Evolutionary conservation across 257 asterid genomes (phyloP), one percentile per base, ranked within the genome.

Genomic region (Gentiana dahurica): DNA sequence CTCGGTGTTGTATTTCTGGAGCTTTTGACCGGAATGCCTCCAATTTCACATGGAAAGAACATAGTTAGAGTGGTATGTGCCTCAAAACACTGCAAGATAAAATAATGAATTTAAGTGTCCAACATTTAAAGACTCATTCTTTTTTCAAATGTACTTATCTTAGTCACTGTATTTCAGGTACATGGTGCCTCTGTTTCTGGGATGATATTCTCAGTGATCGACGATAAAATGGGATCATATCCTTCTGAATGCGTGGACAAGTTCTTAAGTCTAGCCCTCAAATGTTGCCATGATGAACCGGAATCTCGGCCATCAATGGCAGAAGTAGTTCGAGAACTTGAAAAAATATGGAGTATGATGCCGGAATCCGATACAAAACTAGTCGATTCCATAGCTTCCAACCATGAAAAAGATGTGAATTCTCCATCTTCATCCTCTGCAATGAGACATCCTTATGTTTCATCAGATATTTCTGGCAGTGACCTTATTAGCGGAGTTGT

Each of bases 1-100:
- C 95, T 88, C 53, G 99, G 99, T 36, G 97, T 92, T 36, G 97
- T 92, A 6, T 86, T 92, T 69, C 81, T 92, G 12, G 97, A 92
- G 77, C 76, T 88, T 52, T 66, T 92, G 67, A 85, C 97, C 0
- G 99, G 91, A 62, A 81, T 77, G 97, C 97, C 81, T 46, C 99
- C 99, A 3, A 92, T 92, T 68, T 79, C 90, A 37, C 99, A 80
- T 24, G 99, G 99, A 67, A 92, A 92, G 76, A 92, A 92, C 79
- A 92, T 92, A 56, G 99, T 92, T 50, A 82, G 99, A 41, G 99
- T 85, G 99, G 99, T 92, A 79, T 12, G 9, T 6, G 36, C 39
- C 62, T 33, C 33, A 62, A 41, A 10, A 65, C 9, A 39, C 60
- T 15, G 24, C 15, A 41, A 7, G 10, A 41, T 41, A 41, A 7